Evolutionary conservation across 306 rosid species (phyloP).

Genomic region (Trifolium repens): DNA sequence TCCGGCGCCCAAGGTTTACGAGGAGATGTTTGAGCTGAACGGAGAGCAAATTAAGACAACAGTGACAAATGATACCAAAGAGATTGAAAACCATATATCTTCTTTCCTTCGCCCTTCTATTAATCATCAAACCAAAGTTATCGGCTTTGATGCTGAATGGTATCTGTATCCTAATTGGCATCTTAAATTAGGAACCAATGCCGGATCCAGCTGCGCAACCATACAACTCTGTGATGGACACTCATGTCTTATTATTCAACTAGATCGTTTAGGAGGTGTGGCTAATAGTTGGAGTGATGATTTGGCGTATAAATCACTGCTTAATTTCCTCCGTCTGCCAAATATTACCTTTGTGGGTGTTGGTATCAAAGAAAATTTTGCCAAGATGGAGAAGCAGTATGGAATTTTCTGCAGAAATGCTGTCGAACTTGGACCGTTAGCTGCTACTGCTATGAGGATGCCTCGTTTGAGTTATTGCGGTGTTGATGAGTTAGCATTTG

Average conservation of each 20-base stretch:
- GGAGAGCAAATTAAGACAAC: no score
- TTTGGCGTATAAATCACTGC: not conserved
- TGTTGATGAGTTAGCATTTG: not conserved
- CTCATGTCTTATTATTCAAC: conserved; percentile 10
- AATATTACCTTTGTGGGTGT: conserved; percentile 4
- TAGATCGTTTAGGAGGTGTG: not conserved
- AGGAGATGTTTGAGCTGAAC: no score
- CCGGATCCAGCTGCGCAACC: not conserved
- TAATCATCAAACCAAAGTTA: not conserved
- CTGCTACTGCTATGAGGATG: not conserved
- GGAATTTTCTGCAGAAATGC: conserved; percentile 3
- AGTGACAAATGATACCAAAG: no score
- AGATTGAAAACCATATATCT: no score
- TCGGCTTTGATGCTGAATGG: conserved; percentile 1
- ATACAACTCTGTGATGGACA: not conserved
- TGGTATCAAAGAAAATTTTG: not conserved
- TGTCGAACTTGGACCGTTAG: not conserved
- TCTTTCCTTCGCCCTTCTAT: no score
- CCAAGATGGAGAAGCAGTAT: not conserved
- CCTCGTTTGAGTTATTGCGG: not conserved
- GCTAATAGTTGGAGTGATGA: not conserved
- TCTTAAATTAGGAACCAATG: not conserved
- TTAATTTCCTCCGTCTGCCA: conserved; percentile 3
- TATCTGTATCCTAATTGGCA: accelerated
- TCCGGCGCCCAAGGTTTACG: no score